Evolutionary conservation across 2,329 filamentous ascomycete species (phyloP), one percentile per base, ranked within the genome.

Genomic region (Cladosporium sp.): DNA sequence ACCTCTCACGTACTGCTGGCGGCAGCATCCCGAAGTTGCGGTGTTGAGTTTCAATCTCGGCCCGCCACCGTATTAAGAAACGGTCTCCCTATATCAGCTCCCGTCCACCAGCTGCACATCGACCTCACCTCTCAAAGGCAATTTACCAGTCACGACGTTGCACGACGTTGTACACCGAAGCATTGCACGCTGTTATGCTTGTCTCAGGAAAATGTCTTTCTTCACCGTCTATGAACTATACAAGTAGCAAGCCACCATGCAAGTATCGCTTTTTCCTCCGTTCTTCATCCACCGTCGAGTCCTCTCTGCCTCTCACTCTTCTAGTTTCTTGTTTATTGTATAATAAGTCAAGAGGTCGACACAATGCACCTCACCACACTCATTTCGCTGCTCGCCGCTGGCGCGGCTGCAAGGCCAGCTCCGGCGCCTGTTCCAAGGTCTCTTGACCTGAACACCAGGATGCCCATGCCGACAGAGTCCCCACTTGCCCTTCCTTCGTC

Each of bases 281-380:
- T 30, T 25, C 19, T 34, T 8, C 42, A 45, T 30, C 12, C 15
- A 17, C 54, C 17, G 22, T 38, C 17, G 11, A 45, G 22, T 9
- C 22, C 42, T 9, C 20, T n/a, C 19, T 37, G 34, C 54, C 54
- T 43, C 47, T 12, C 52, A 15, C 40, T 55, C 12, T 45, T 47
- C 28, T 28, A 47, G 17, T 43, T 14, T 34, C 28, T 55, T 36
- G 14, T 45, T 45, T 47, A 14, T 45, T 49, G 34, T 17, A 38
- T 39, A 38, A 20, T 28, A 45, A 49, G 40, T 45, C 42, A 43
- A 12, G 54, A 56, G 22, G 42, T 56, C 54, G 54, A 56, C 54
- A 56, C 54, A 56, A 56, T 56, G 54, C 54, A 56, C 42, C 22
- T 56, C 54, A 56, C 54, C 42, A 56, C 54, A 39, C 22, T 56